Percentiles rank a stretch among this genome's conserved stretches.
phyloP scores from a whole-genome alignment of 805 yeast genomes.

The Saturnispora sanitii region DNA sequence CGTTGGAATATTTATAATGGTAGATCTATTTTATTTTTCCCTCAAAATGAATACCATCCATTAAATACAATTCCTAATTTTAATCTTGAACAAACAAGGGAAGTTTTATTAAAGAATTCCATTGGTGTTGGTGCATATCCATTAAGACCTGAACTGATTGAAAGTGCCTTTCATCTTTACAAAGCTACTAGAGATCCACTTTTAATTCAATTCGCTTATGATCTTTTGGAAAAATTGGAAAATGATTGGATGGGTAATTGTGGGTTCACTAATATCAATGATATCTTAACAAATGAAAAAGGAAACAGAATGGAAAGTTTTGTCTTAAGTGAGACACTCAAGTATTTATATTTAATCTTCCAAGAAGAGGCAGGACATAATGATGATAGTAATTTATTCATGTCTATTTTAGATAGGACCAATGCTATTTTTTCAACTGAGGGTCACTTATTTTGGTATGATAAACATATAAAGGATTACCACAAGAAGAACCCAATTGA shows the following conservation, averaged over 20 bases:
- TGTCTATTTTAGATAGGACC: too few relatives aligned
- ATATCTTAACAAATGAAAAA: slow-evolving; percentile 47
- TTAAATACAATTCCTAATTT: slow-evolving; percentile 18
- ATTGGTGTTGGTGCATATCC: slow-evolving; percentile 83
- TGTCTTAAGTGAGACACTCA: slow-evolving; percentile 78
- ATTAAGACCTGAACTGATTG: slow-evolving; percentile 83
- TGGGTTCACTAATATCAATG: slow-evolving; percentile 73
- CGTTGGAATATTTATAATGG: slow-evolving; percentile 51
- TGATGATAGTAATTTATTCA: too few relatives aligned
- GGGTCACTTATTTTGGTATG: slow-evolving; percentile 83
- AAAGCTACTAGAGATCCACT: slow-evolving; percentile 82
- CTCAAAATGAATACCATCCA: slow-evolving; percentile 10
- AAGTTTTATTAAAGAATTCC: slow-evolving; percentile 25
- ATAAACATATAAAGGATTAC: slow-evolving; percentile 21
- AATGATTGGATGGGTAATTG: slow-evolving; percentile 48
- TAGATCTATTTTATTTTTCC: slow-evolving; percentile 15
- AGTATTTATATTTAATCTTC: slow-evolving; percentile 73
- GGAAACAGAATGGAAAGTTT: slow-evolving; percentile 90
- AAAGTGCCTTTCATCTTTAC: slow-evolving; percentile 75
- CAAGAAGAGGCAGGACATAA: too few relatives aligned
- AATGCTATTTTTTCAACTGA: slow-evolving; percentile 65
- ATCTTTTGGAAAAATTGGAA: slow-evolving; percentile 47
- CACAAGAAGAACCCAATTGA: slow-evolving; percentile 16
- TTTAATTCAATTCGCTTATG: slow-evolving; percentile 65
- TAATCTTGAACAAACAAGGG: slow-evolving; percentile 17